Conservation (phyloP, 495 filamentous ascomycete species). For the Zalerion maritima region DNA sequence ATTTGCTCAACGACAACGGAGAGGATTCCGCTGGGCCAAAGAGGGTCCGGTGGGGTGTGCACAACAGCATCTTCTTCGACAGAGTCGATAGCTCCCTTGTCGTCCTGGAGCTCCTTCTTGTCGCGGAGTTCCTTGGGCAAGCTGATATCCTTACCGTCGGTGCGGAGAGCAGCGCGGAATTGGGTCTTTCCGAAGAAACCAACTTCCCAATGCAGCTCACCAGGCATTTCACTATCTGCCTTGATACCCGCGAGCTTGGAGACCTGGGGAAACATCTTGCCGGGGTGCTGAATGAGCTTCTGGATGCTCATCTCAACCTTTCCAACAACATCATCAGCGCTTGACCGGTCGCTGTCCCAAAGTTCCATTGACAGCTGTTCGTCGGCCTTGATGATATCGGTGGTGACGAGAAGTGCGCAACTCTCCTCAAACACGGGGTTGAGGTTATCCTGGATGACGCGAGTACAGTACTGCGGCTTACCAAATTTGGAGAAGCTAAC, state of each 20-base stretch:
- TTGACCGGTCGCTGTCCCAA: slow-evolving; percentile 83
- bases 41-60: slow-evolving; percentile 81
- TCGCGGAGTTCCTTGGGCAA: slow-evolving; percentile 59
- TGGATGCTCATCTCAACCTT: slow-evolving; percentile 88
- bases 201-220: slow-evolving; percentile 89
- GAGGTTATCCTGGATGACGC: slow-evolving; percentile 86
- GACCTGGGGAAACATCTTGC: slow-evolving; percentile 82
- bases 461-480: slow-evolving; percentile 94
- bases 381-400: slow-evolving; percentile 80
- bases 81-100: slow-evolving; percentile 65
- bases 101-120: slow-evolving; percentile 69
- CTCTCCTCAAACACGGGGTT: slow-evolving; percentile 90
- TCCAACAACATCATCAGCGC: slow-evolving; percentile 84
- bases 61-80: slow-evolving; percentile 68
- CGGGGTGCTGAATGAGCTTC: slow-evolving; percentile 85
- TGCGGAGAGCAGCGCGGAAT: slow-evolving; percentile 65
- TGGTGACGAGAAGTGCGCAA: slow-evolving; percentile 70
- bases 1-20: slow-evolving; percentile 84
- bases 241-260: slow-evolving; percentile 71
- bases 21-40: slow-evolving; percentile 83
- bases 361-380: slow-evolving; percentile 88
- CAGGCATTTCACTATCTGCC: slow-evolving; percentile 77
- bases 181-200: slow-evolving; percentile 85
- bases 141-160: slow-evolving; percentile 67
- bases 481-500: slow-evolving; percentile 66